A percentile compares a stretch with the other conserved stretches of the same genome.
These are phyloP conservation scores for Aspergillus sojae DNA, from an alignment of 2,329 filamentous ascomycete species.

Conservation along the genomic window DNA sequence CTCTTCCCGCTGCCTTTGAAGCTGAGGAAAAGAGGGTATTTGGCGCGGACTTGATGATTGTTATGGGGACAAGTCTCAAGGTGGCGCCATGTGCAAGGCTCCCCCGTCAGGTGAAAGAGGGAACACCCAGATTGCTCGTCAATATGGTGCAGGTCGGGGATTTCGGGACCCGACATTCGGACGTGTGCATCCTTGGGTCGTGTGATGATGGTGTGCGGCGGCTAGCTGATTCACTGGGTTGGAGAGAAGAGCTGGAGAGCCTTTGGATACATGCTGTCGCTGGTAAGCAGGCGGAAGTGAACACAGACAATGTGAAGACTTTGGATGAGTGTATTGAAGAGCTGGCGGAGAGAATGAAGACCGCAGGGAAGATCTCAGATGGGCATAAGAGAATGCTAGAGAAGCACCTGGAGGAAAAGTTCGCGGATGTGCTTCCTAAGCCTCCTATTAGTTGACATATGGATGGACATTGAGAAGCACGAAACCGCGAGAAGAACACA, in stretches of 20 bases:
- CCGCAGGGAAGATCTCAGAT: conserved; percentile 42
- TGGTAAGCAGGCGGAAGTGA: conserved; percentile 54
- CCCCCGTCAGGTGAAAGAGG: conserved; percentile 60
- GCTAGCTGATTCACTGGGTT: conserved; percentile 74
- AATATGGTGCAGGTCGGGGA: conserved; percentile 77
- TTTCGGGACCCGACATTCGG: conserved; percentile 71
- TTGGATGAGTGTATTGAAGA: conserved; percentile 55
- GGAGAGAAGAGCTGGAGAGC: conserved; percentile 74
- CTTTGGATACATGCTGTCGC: conserved; percentile 67
- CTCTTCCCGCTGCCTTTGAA: conserved; percentile 63
- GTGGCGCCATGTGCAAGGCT: conserved; percentile 81
- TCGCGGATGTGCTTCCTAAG: conserved; percentile 10
- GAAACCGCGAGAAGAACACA: no score
- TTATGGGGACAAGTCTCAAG: conserved; percentile 77
- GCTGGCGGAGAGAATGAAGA: conserved; percentile 53
- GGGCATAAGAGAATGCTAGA: conserved; percentile 42
- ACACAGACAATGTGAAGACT: conserved; percentile 43
- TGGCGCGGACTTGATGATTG: conserved; percentile 69
- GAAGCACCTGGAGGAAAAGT: conserved; percentile 27
- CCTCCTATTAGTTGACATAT: neutral
- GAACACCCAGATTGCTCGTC: conserved; percentile 72
- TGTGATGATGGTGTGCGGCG: conserved; percentile 75
- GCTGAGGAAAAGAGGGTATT: conserved; percentile 51
- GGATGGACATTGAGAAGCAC: no score
- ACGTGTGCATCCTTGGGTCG: conserved; percentile 73